Base-by-base conservation (phyloP, 139 green algal genomes). In the Marvania coccoides region DNA sequence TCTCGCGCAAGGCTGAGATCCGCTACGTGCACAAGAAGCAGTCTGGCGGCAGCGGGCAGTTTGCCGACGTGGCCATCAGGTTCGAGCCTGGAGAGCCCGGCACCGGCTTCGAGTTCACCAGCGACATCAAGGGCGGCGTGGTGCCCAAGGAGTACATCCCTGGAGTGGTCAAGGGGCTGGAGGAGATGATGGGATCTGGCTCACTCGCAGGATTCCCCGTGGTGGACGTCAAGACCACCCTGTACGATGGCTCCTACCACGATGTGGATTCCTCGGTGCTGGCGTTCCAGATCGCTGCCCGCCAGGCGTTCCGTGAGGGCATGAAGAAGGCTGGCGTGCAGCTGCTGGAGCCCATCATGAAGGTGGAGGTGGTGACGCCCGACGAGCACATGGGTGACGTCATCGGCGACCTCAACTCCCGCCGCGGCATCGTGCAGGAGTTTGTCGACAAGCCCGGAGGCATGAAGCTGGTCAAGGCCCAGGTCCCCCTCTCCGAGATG, bases 21-120 rank as follows among this genome's bases (percentile, higher is more conserved):
- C 87, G 87, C 40, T 99, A 97, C 77, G 80, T 91, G 60, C 95
- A 99, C 90, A 99, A 99, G 88, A 99, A 99, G 90, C 95, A 99
- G 87, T 89, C 75, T 3, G 95, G 95, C 42, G 95, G 95, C 53
- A 80, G 71, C 38, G 95, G 95, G 56, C 95, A 99, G 84, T 99
- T 98, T 79, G 95, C 87, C 14, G 95, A 98, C 46, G 81, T 99
- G 30, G 78, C 78, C n/a, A 88, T 99, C 65, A 70, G 77, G 36
- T 98, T 99, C 70, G 91, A 97, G 85, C 95, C 95, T 0, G 83
- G 84, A 14, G 95, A 99, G 82, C 74, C 92, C 2, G 95, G 95
- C 47, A 83, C 63, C 9, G 95, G 95, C 65, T 99, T 98, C 61
- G 82, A 90, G 60, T 99, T 99, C 81, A 71, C 76, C 54, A 82